These are phyloP conservation scores for Hygrocybe coccinea DNA, from an alignment of 768 basidiomycete species.

Conservation along the genomic window DNA sequence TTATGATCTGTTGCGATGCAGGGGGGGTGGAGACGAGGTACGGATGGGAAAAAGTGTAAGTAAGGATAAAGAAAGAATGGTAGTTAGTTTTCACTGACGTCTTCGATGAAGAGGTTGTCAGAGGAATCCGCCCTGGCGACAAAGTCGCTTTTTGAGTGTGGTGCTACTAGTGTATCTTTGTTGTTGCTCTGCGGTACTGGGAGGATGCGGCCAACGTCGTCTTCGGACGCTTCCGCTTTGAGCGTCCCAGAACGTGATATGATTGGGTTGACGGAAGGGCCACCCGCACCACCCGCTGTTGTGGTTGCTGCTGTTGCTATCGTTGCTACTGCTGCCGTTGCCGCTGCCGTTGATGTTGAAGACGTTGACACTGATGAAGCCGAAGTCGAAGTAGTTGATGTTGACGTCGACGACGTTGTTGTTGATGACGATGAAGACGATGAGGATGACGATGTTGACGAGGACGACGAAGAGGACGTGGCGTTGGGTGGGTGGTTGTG, in stretches of 20 bases:
- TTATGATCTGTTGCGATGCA: slow-evolving; percentile 65
- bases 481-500: slow-evolving; percentile 45
- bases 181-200: slow-evolving; percentile 32
- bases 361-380: too few species aligned
- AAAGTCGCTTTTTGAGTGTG: slow-evolving; percentile 44
- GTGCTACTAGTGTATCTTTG: slow-evolving; percentile 34
- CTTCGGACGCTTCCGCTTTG: slow-evolving; percentile 66
- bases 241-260: slow-evolving; percentile 56
- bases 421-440: too few species aligned
- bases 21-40: too few species aligned
- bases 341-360: too few species aligned
- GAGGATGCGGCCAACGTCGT: slow-evolving; percentile 54
- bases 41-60: not conserved
- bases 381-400: too few species aligned
- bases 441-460: too few species aligned
- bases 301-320: too few species aligned
- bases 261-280: slow-evolving; percentile 32
- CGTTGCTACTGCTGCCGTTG: too few species aligned
- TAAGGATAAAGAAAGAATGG: not conserved
- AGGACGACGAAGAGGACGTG: slow-evolving; percentile 18
- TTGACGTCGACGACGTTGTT: too few species aligned
- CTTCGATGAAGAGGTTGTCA: slow-evolving; percentile 90
- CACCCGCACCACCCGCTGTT: slow-evolving; percentile 19
- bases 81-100: too few species aligned
- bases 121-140: slow-evolving; percentile 54